Evolutionary conservation across 2,329 filamentous ascomycete species (phyloP).

Genomic region (Nakataea oryzae): DNA sequence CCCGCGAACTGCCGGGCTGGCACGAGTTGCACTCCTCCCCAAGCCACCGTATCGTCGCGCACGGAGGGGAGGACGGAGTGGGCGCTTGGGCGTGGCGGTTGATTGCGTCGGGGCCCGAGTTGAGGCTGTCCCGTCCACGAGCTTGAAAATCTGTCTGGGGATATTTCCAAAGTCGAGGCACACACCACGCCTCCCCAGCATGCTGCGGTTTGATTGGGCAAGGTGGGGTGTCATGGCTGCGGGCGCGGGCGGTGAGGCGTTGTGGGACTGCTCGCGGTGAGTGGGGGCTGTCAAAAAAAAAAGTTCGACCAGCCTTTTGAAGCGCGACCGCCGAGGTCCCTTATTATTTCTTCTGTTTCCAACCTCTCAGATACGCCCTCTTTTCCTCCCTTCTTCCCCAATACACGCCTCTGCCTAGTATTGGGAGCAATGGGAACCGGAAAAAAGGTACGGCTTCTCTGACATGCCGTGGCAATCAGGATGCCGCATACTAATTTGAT

Average conservation of each 20-base stretch:
- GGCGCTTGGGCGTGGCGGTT: neutral
- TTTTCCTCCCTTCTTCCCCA: constrained; percentile 12
- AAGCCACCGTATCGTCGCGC: neutral
- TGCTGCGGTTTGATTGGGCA: neutral
- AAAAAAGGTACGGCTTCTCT: constrained; percentile 46
- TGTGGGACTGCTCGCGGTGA: neutral
- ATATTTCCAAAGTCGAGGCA: neutral
- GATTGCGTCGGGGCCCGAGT: neutral
- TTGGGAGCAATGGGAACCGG: constrained; percentile 61
- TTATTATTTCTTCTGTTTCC: neutral
- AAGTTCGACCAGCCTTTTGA: neutral
- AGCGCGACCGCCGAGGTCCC: neutral
- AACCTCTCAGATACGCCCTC: neutral
- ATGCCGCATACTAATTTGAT: neutral
- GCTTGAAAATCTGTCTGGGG: neutral
- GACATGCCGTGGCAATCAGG: neutral
- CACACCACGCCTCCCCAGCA: neutral
- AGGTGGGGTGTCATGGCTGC: neutral
- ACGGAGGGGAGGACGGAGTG: neutral
- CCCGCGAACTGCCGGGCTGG: no score
- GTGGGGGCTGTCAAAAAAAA: constrained; percentile 1
- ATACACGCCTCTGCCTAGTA: constrained; percentile 13
- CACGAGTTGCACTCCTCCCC: neutral
- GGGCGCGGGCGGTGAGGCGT: neutral
- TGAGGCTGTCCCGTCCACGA: neutral